phyloP scores from a whole-genome alignment of 805 yeast genomes.

The Starmerella potacharoeniae region DNA sequence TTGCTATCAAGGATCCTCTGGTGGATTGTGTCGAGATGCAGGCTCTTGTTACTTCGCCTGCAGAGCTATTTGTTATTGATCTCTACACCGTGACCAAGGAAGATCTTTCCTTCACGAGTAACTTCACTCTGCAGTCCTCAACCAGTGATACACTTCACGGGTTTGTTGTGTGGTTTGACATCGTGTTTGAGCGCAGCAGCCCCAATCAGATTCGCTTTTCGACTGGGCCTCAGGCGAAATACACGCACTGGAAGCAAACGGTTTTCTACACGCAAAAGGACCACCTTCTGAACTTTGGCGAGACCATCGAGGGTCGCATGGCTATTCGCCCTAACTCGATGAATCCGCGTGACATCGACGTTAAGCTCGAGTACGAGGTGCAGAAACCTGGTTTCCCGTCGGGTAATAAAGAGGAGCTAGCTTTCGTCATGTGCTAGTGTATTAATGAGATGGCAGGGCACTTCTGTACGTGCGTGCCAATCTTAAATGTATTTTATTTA shows the following conservation, averaged over 20 bases:
- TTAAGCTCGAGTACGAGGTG: conserved; percentile 45
- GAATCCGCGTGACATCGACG: conserved; percentile 86
- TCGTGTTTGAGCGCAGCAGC: conserved; percentile 49
- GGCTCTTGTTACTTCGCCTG: conserved; percentile 61
- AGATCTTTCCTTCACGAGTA: conserved; percentile 62
- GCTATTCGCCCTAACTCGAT: conserved; percentile 61
- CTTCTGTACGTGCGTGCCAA: too few relatives aligned
- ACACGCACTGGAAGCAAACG: conserved; percentile 99
- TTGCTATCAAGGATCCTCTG: conserved; percentile 86
- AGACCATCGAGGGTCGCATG: conserved; percentile 56
- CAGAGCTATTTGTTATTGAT: conserved; percentile 68
- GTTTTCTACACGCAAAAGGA: conserved; percentile 83
- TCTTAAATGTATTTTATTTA: too few relatives aligned
- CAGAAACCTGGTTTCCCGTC: conserved; percentile 2
- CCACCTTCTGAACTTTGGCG: conserved; percentile 65
- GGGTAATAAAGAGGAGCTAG: conserved; percentile 1
- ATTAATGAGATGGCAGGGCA: neutral
- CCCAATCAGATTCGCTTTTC: conserved; percentile 52
- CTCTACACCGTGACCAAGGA: conserved; percentile 77
- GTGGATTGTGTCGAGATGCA: conserved; percentile 87
- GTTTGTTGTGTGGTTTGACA: conserved; percentile 87
- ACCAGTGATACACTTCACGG: conserved; percentile 82
- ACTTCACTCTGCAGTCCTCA: conserved; percentile 61
- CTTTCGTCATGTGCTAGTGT: conserved; percentile 10
- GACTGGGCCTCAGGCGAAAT: conserved; percentile 87